Evolutionary conservation across 345 rosid species (phyloP).

Genomic region (Orychophragmus violaceus): DNA sequence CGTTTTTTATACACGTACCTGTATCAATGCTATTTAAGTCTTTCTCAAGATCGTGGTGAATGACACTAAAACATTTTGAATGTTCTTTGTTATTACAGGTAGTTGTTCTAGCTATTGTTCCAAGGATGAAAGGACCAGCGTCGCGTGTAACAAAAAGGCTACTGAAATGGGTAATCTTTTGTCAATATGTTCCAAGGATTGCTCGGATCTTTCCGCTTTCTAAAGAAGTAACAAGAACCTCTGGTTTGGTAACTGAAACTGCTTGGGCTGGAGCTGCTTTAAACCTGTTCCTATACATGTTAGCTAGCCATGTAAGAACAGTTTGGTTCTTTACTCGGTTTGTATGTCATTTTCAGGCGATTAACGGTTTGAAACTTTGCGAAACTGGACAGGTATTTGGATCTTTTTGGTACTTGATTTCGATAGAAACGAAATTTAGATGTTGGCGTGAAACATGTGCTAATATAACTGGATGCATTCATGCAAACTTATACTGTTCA

Average conservation of each 20-base stretch:
- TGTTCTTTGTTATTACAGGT: conserved; percentile 19
- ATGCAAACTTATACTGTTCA: conserved; percentile 7
- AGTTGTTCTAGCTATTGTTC: conserved; percentile 31
- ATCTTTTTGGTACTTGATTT: conserved; percentile 36
- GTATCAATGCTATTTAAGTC: too few relatives aligned
- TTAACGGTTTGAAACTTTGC: too few relatives aligned
- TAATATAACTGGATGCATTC: not conserved
- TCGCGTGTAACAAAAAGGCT: conserved; percentile 30
- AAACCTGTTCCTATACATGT: conserved; percentile 32
- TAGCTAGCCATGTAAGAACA: conserved; percentile 42
- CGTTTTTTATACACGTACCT: too few relatives aligned
- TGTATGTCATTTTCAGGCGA: too few relatives aligned
- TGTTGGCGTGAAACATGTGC: conserved; percentile 37
- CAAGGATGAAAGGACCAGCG: conserved; percentile 2
- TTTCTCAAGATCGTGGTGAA: not conserved
- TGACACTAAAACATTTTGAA: not conserved
- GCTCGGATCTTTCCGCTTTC: conserved; percentile 27
- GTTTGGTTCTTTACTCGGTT: too few relatives aligned
- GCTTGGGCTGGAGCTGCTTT: conserved; percentile 41
- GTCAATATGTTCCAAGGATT: conserved; percentile 36
- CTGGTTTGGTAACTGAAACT: conserved; percentile 35
- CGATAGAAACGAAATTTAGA: conserved; percentile 35
- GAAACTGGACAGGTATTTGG: too few relatives aligned
- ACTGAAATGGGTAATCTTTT: conserved; percentile 30
- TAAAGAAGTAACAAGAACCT: conserved; percentile 33